phyloP scores from a whole-genome alignment of 2,329 filamentous ascomycete genomes.

The Penicillium sp. region DNA sequence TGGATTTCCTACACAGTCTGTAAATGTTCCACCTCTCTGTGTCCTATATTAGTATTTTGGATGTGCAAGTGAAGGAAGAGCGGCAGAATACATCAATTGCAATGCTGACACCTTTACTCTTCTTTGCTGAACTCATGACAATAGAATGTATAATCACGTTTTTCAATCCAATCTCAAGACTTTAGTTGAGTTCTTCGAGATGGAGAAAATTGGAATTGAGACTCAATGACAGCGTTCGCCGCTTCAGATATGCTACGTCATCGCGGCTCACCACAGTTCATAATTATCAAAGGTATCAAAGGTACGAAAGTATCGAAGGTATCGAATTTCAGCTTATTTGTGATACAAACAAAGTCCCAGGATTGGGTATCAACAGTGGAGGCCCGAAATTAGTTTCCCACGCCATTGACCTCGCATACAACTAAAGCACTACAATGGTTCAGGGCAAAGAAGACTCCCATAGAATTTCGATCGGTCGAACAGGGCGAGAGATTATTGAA shows the following conservation, averaged over 20 bases:
- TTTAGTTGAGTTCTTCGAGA: neutral
- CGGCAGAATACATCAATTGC: slow-evolving; percentile 22
- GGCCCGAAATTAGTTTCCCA: neutral
- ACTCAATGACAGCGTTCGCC: neutral
- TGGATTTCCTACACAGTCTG: slow-evolving; percentile 42
- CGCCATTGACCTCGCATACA: neutral
- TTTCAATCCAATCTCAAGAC: neutral
- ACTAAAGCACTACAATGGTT: slow-evolving; percentile 17
- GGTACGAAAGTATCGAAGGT: no score
- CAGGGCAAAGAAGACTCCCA: neutral
- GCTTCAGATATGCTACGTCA: neutral
- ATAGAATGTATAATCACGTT: neutral
- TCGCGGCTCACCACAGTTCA: neutral
- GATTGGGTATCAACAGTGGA: neutral
- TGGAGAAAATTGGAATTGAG: neutral
- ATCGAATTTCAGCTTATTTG: neutral
- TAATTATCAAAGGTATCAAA: no score
- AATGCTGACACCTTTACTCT: slow-evolving; percentile 20
- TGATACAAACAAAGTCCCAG: neutral
- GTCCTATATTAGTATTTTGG: neutral
- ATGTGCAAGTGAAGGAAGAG: neutral
- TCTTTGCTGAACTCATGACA: slow-evolving; percentile 6
- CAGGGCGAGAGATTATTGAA: slow-evolving; percentile 15
- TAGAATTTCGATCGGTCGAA: slow-evolving; percentile 20
- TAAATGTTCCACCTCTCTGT: slow-evolving; percentile 29